These are phyloP conservation scores for Dactylellina cionopaga DNA, from an alignment of 2,329 filamentous ascomycete species.

Conservation along the genomic window DNA sequence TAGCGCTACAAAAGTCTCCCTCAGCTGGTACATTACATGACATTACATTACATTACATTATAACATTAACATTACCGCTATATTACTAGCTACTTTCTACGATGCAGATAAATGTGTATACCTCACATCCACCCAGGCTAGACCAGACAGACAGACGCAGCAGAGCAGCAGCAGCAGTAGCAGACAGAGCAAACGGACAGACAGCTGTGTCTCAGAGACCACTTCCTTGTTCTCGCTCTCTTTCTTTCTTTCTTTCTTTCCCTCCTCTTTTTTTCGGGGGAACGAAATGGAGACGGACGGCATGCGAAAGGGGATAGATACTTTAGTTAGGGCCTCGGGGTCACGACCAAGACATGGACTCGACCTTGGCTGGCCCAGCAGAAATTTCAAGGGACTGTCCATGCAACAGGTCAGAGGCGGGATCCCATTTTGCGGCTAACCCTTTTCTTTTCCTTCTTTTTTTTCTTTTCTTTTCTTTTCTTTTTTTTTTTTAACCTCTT, in stretches of 20 bases:
- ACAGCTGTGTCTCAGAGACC: too few species aligned
- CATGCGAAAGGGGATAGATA: conserved; percentile 50
- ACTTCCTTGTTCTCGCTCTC: too few species aligned
- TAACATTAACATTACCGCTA: too few species aligned
- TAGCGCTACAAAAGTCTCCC: too few species aligned
- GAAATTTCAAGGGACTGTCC: conserved; percentile 50
- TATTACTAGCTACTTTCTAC: too few species aligned
- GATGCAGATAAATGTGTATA: too few species aligned
- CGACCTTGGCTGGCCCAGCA: conserved; percentile 32
- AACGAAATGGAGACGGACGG: conserved; percentile 12
- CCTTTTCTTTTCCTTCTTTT: conserved; percentile 15
- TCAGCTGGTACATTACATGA: too few species aligned
- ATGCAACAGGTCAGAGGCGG: conserved; percentile 40
- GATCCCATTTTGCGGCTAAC: conserved; percentile 42
- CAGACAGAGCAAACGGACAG: too few species aligned
- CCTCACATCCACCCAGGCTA: too few species aligned
- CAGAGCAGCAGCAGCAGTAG: too few species aligned
- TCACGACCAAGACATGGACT: conserved; percentile 28
- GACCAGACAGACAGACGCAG: too few species aligned
- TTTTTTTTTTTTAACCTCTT: background rate
- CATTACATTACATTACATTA: too few species aligned
- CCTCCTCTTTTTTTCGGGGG: background rate
- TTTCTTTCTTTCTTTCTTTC: background rate
- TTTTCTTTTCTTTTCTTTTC: background rate
- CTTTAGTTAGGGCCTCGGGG: conserved; percentile 33